Evolutionary conservation across 768 basidiomycete genomes (phyloP).

Genomic region (Obba rivulosa): DNA sequence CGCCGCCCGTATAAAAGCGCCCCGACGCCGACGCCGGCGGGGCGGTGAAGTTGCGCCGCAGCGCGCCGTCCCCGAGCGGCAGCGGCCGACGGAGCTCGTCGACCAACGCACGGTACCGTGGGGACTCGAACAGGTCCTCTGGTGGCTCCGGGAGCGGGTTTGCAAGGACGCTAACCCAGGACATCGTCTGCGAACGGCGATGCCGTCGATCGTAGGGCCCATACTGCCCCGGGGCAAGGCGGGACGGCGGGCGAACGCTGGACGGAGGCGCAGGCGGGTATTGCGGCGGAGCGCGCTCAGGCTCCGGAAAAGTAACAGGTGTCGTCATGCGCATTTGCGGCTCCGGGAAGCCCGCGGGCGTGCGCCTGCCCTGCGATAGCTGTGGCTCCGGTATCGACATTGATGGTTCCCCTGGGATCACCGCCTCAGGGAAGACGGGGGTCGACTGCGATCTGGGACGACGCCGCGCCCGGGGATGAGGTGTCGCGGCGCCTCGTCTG

Average conservation of each 20-base stretch:
- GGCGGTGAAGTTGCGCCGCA: slow-evolving; percentile 4
- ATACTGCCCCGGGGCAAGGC: slow-evolving; percentile 16
- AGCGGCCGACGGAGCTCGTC: slow-evolving; percentile 33
- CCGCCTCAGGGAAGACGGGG: slow-evolving; percentile 5
- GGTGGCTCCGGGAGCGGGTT: slow-evolving; percentile 69
- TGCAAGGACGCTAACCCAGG: slow-evolving; percentile 1
- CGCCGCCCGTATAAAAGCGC: background rate
- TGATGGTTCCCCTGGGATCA: background rate
- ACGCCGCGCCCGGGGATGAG: background rate
- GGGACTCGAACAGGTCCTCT: slow-evolving; percentile 48
- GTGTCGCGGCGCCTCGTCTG: slow-evolving; percentile 8
- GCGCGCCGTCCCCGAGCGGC: slow-evolving; percentile 11
- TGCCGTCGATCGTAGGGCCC: slow-evolving; percentile 11
- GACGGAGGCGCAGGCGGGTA: background rate
- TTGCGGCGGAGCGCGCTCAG: background rate
- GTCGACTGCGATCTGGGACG: background rate
- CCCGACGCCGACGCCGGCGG: background rate
- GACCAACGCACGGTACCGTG: slow-evolving; percentile 53
- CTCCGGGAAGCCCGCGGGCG: background rate
- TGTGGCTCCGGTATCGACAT: slow-evolving; percentile 5
- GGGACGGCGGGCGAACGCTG: background rate
- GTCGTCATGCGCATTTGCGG: background rate
- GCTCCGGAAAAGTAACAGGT: background rate
- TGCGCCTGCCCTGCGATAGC: too few species aligned
- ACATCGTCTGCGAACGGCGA: background rate